Evolutionary conservation across 208 protist species (phyloP).

Genomic region (Zelonia costaricensis): DNA sequence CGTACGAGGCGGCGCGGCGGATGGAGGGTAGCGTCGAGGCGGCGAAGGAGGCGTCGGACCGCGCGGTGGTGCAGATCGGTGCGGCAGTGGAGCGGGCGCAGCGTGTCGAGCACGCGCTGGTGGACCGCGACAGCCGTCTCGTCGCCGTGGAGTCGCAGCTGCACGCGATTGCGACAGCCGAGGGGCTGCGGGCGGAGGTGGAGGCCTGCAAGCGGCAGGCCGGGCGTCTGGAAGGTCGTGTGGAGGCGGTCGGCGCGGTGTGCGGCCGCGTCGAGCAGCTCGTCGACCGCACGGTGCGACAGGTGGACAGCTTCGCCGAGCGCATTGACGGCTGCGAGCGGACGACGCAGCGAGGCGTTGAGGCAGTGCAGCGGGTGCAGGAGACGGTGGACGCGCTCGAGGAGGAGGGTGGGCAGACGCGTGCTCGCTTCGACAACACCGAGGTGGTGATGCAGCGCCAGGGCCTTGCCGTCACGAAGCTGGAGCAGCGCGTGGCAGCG

Average conservation of each 20-base stretch:
- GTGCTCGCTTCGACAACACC: not conserved
- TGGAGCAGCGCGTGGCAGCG: constrained; percentile 47
- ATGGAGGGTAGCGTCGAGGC: constrained; percentile 38
- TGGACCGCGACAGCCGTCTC: constrained; percentile 66
- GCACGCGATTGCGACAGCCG: constrained; percentile 43
- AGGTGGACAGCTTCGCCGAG: constrained; percentile 27
- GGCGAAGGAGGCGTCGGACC: constrained; percentile 43
- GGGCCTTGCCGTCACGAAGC: constrained; percentile 16
- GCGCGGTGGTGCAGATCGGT: constrained; percentile 32
- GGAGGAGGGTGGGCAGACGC: constrained; percentile 9
- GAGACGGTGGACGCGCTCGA: constrained; percentile 29
- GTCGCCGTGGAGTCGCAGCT: constrained; percentile 63
- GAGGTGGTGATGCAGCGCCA: constrained; percentile 22
- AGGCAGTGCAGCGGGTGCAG: constrained; percentile 23
- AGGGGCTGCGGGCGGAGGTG: constrained; percentile 63
- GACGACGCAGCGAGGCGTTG: constrained; percentile 7
- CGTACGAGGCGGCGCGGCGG: constrained; percentile 41
- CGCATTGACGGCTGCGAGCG: constrained; percentile 40
- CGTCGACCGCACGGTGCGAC: constrained; percentile 33
- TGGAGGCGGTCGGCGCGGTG: constrained; percentile 50
- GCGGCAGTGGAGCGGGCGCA: constrained; percentile 49
- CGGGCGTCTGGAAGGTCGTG: constrained; percentile 56
- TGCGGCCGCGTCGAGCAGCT: constrained; percentile 51
- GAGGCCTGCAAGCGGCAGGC: constrained; percentile 60
- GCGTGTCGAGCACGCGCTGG: constrained; percentile 54